Percentiles rank a stretch among this genome's conserved stretches.
phyloP scores from a whole-genome alignment of 495 filamentous ascomycete genomes.

The Aspergillus cristatus region DNA sequence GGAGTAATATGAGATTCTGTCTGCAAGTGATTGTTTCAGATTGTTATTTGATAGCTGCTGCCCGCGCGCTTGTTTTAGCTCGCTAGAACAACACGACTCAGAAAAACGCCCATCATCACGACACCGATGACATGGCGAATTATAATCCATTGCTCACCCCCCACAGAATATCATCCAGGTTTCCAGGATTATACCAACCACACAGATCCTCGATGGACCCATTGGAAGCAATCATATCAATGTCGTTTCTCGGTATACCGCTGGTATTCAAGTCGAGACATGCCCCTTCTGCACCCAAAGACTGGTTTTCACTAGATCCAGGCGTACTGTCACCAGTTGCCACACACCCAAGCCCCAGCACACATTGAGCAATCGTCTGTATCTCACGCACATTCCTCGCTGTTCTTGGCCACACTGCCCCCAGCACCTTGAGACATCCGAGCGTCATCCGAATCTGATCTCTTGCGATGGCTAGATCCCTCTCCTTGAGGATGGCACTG shows the following conservation, averaged over 20 bases:
- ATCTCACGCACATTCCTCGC: constrained; percentile 64
- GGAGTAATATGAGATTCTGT: too few species aligned
- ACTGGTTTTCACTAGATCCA: constrained; percentile 3
- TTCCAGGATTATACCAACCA: neutral
- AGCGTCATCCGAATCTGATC: constrained; percentile 25
- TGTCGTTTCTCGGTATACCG: neutral
- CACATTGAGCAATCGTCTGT: constrained; percentile 61
- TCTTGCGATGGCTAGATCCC: constrained; percentile 17
- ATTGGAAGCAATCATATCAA: neutral
- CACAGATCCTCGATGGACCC: neutral
- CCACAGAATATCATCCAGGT: neutral
- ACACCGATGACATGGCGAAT: neutral
- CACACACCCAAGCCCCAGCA: constrained; percentile 11
- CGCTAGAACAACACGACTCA: too few species aligned
- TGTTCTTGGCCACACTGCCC: constrained; percentile 31
- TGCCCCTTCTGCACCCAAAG: neutral
- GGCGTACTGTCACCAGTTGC: constrained; percentile 1
- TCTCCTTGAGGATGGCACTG: constrained; percentile 11
- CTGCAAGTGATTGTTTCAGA: too few species aligned
- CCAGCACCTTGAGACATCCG: constrained; percentile 22
- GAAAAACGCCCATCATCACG: too few species aligned
- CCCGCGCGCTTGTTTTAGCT: too few species aligned
- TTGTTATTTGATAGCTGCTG: too few species aligned
- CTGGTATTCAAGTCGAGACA: neutral
- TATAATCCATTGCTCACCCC: neutral